These are phyloP conservation scores for Leishmania braziliensis DNA, from an alignment of 208 protist species.

Conservation along the genomic window DNA sequence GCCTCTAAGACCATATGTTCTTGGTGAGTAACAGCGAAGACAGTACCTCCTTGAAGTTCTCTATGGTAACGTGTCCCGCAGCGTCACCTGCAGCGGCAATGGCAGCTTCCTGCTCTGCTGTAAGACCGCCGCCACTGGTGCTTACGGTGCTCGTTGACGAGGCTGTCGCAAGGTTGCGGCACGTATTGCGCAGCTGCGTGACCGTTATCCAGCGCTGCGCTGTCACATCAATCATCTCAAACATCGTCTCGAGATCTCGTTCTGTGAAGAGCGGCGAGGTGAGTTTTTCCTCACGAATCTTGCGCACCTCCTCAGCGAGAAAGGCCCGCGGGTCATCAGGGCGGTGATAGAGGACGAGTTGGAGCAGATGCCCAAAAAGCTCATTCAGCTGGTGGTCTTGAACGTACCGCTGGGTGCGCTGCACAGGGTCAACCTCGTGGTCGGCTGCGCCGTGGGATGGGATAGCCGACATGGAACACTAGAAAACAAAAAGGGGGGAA, in stretches of 20 bases:
- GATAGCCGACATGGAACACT: conserved; percentile 16
- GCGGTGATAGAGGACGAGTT: conserved; percentile 83
- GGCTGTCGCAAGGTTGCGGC: conserved; percentile 78
- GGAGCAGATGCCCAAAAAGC: conserved; percentile 87
- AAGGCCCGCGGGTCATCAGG: conserved; percentile 84
- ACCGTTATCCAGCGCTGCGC: conserved; percentile 85
- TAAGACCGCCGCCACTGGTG: conserved; percentile 23
- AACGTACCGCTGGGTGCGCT: conserved; percentile 64
- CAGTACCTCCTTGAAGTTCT: conserved; percentile 87
- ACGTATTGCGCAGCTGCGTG: conserved; percentile 86
- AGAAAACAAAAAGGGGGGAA: background rate
- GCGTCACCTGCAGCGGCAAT: conserved; percentile 70
- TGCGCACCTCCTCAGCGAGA: conserved; percentile 69
- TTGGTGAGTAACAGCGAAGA: conserved; percentile 64
- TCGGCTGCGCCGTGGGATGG: conserved; percentile 1
- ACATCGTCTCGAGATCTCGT: conserved; percentile 92
- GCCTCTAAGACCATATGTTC: conserved; percentile 57
- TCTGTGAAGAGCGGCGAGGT: conserved; percentile 84
- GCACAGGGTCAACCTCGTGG: conserved; percentile 33
- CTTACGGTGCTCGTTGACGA: conserved; percentile 1
- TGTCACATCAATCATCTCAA: conserved; percentile 91
- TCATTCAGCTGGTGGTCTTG: conserved; percentile 83
- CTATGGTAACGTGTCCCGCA: conserved; percentile 71
- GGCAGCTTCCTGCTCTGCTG: conserved; percentile 55
- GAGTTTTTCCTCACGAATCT: conserved; percentile 63